These are phyloP conservation scores for Fusarium pininemorale DNA, from an alignment of 2,329 filamentous ascomycete genomes.

Conservation along the genomic window DNA sequence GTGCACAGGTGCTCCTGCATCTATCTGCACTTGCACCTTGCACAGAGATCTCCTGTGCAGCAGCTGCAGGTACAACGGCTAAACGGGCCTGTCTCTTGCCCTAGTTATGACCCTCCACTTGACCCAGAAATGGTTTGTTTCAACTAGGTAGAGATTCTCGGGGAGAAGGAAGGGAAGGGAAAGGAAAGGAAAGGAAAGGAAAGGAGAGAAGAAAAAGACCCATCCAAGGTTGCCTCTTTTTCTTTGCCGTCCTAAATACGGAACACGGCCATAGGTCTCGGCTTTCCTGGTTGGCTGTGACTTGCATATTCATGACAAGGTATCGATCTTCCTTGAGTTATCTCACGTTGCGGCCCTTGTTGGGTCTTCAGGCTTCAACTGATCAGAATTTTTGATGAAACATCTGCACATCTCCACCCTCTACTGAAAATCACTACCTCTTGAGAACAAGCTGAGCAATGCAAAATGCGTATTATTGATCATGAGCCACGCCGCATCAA, in stretches of 20 bases:
- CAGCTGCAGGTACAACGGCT: constrained; percentile 2
- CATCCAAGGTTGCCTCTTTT: constrained; percentile 1
- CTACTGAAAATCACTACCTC: constrained; percentile 4
- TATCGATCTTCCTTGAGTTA: background rate
- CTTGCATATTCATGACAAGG: background rate
- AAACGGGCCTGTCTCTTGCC: background rate
- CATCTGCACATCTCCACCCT: background rate
- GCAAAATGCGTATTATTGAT: constrained; percentile 4
- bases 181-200: background rate
- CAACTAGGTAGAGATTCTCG: constrained; percentile 1
- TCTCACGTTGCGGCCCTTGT: background rate
- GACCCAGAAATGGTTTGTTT: constrained; percentile 25
- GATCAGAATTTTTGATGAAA: constrained; percentile 20
- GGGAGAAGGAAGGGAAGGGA: background rate
- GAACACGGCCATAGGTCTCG: constrained; percentile 14
- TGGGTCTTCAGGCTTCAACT: background rate
- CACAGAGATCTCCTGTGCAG: constrained; percentile 17
- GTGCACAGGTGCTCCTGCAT: background rate
- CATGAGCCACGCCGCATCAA: constrained; percentile 9
- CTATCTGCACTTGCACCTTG: background rate
- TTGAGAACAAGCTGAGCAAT: constrained; percentile 12
- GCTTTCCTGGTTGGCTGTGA: constrained; percentile 9
- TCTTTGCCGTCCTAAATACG: constrained; percentile 15
- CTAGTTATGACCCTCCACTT: constrained; percentile 11
- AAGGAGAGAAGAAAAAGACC: background rate